Percentiles rank a stretch among this genome's conserved stretches.
phyloP scores from a whole-genome alignment of 208 protist genomes.

The Wallacemonas sp. region DNA sequence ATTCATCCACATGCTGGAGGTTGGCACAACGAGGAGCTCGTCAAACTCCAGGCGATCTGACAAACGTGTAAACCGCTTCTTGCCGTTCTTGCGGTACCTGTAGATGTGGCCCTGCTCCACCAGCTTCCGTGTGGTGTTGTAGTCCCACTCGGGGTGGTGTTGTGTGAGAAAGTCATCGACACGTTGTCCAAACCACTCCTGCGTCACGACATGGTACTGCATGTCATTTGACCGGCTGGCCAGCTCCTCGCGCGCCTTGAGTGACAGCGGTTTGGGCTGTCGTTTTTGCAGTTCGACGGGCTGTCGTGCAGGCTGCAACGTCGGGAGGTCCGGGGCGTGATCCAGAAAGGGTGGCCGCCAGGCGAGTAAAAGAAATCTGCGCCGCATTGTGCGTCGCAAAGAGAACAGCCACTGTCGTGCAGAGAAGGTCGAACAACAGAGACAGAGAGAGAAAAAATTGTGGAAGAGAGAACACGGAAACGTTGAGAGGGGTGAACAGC shows the following conservation, averaged over 20 bases:
- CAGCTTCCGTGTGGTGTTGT: constrained; percentile 74
- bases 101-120: constrained; percentile 91
- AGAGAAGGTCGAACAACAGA: too few relatives aligned
- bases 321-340: constrained; percentile 20
- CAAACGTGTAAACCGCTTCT: constrained; percentile 81
- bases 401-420: too few relatives aligned
- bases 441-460: constrained; percentile 3
- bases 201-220: constrained; percentile 86
- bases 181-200: constrained; percentile 88
- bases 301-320: constrained; percentile 14
- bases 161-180: constrained; percentile 84
- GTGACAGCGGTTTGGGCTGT: constrained; percentile 65
- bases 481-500: too few relatives aligned
- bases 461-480: too few relatives aligned
- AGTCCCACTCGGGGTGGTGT: constrained; percentile 87
- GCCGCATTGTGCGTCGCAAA: constrained; percentile 23
- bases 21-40: constrained; percentile 87
- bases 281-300: constrained; percentile 50
- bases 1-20: constrained; percentile 51
- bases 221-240: constrained; percentile 51
- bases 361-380: constrained; percentile 13
- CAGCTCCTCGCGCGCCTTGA: constrained; percentile 68
- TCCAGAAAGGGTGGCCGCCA: constrained; percentile 34
- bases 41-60: constrained; percentile 89
- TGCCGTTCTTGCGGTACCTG: constrained; percentile 86